phyloP scores from a whole-genome alignment of 139 green algal genomes.

The Coelastrella sp. region DNA sequence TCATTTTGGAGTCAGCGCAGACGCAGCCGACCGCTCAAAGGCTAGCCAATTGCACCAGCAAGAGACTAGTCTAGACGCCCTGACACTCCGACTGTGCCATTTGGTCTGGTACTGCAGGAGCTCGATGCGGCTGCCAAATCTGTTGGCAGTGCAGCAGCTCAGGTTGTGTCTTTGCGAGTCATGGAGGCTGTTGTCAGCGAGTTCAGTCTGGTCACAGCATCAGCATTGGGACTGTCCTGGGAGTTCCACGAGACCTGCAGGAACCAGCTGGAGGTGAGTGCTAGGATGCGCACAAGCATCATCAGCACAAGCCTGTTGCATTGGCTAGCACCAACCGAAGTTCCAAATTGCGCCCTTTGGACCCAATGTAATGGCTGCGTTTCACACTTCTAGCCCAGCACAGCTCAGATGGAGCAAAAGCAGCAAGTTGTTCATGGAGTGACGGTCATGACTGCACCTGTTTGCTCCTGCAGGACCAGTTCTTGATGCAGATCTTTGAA shows the following conservation, averaged over 20 bases:
- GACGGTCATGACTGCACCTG: neutral
- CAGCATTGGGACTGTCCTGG: constrained; percentile 81
- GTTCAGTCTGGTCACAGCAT: constrained; percentile 81
- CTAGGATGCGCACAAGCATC: neutral
- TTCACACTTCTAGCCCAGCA: too few species aligned
- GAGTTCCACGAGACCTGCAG: constrained; percentile 87
- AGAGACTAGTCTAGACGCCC: too few species aligned
- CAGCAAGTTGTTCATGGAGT: too few species aligned
- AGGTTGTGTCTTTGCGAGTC: constrained; percentile 55
- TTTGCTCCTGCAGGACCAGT: constrained; percentile 58
- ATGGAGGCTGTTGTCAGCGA: constrained; percentile 81
- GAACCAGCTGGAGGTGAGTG: constrained; percentile 31
- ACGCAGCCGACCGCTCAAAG: too few species aligned
- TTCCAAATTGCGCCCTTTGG: too few species aligned
- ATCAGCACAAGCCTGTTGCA: neutral
- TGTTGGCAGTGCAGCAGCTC: neutral
- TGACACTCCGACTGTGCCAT: too few species aligned
- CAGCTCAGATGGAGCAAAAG: too few species aligned
- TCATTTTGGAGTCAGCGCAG: too few species aligned
- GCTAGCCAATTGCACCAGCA: too few species aligned
- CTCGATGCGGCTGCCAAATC: constrained; percentile 2
- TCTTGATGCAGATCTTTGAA: constrained; percentile 77
- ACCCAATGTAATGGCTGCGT: too few species aligned
- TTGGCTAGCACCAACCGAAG: too few species aligned
- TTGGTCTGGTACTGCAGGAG: constrained; percentile 26